A percentile compares a stretch with the other conserved stretches of the same genome.
Conservation (phyloP, 1,139 yeast species). For the Hansenula anomala region DNA sequence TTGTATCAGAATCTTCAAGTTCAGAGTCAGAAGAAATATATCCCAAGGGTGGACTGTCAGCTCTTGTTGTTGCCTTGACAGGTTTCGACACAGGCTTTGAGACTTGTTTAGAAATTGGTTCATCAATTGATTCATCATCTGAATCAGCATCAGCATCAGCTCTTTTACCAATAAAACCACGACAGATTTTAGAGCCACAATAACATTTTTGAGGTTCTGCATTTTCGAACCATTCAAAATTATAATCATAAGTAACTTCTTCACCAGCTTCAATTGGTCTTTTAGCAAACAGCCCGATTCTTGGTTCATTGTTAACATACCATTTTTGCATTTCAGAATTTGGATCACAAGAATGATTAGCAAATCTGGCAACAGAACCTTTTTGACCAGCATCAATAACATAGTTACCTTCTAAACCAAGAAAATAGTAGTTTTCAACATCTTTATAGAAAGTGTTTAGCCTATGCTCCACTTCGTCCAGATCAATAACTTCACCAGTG, state of each 20-base stretch:
- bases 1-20: background rate
- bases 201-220: slow-evolving; percentile 32
- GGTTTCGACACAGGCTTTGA: background rate
- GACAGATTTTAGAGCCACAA: slow-evolving; percentile 32
- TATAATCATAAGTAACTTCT: slow-evolving; percentile 38
- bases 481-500: slow-evolving; percentile 37
- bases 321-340: slow-evolving; percentile 39
- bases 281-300: slow-evolving; percentile 36
- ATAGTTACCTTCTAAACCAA: slow-evolving; percentile 31
- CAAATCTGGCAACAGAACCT: slow-evolving; percentile 39
- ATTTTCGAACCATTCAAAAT: slow-evolving; percentile 35
- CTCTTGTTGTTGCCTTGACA: background rate
- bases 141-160: slow-evolving; percentile 3
- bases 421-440: slow-evolving; percentile 27
- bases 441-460: slow-evolving; percentile 11
- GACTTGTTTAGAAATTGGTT: background rate
- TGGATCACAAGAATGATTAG: slow-evolving; percentile 39
- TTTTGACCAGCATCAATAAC: slow-evolving; percentile 34
- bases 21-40: background rate
- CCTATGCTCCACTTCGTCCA: slow-evolving; percentile 17
- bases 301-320: slow-evolving; percentile 33
- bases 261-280: slow-evolving; percentile 23
- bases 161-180: slow-evolving; percentile 31
- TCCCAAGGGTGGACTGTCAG: background rate
- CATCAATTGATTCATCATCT: background rate